These are phyloP conservation scores for Pseudogymnoascus verrucosus DNA, from an alignment of 2,329 filamentous ascomycete species.

Conservation along the genomic window DNA sequence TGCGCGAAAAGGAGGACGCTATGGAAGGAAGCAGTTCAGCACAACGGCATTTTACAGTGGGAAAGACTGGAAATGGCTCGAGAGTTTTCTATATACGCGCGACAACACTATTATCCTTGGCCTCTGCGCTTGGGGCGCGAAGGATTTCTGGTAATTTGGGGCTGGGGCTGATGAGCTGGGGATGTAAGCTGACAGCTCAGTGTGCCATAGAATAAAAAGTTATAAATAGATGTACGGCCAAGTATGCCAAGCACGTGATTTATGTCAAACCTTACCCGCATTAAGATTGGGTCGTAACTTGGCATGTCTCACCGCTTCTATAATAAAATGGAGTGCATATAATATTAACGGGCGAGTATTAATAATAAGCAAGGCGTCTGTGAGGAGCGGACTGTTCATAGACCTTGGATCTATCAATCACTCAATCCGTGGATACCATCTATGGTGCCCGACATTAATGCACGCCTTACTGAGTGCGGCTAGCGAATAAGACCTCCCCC, in stretches of 20 bases:
- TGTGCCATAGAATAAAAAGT: not conserved
- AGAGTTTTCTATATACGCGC: constrained; percentile 7
- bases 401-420: not conserved
- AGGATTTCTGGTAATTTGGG: constrained; percentile 6
- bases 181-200: constrained; percentile 3
- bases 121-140: not conserved
- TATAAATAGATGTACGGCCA: not conserved
- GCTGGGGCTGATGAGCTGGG: not conserved
- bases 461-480: not conserved
- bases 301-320: not conserved
- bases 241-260: not conserved
- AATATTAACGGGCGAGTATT: not conserved
- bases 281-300: not conserved
- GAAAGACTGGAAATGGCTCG: not conserved
- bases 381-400: not conserved
- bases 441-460: not conserved
- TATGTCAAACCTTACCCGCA: not conserved
- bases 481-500: not conserved
- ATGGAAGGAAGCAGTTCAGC: not conserved
- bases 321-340: not conserved
- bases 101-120: not conserved
- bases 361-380: no score
- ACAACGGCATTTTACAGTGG: not conserved
- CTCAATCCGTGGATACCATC: not conserved
- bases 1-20: not conserved